phyloP scores from a whole-genome alignment of 306 rosid species.

The Spatholobus suberectus region DNA sequence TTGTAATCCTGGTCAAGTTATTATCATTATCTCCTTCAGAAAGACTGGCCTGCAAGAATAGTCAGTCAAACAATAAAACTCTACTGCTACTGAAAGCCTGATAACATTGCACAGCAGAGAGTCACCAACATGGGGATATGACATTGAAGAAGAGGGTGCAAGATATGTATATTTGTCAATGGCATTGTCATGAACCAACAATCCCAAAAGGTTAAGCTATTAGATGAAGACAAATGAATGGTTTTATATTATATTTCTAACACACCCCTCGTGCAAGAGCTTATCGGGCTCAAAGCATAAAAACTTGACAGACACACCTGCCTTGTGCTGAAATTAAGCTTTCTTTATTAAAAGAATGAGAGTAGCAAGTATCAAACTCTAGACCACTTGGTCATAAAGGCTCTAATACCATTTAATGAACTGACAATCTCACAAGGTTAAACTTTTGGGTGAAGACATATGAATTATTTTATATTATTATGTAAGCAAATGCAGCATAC shows the following conservation, averaged over 20 bases:
- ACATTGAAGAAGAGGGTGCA: background rate
- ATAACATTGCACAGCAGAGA: slow-evolving; percentile 20
- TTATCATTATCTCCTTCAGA: slow-evolving; percentile 82
- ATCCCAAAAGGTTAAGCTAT: background rate
- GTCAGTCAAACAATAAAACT: slow-evolving; percentile 38
- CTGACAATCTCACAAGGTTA: background rate
- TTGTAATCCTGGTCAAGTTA: slow-evolving; percentile 79
- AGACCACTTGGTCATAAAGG: background rate
- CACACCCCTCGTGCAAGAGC: background rate
- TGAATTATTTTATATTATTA: background rate
- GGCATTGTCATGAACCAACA: background rate
- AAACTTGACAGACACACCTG: background rate
- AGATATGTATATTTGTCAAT: background rate
- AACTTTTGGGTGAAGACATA: background rate
- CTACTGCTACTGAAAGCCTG: slow-evolving; percentile 28
- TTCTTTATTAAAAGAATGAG: background rate
- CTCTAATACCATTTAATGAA: background rate
- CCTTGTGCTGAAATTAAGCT: background rate
- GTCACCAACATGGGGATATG: slow-evolving; percentile 25
- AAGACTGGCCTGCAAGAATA: slow-evolving; percentile 79
- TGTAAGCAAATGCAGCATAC: background rate
- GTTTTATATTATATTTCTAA: background rate
- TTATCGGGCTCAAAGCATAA: background rate
- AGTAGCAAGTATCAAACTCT: background rate
- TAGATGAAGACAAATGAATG: background rate